phyloP scores from a whole-genome alignment of 2,329 filamentous ascomycete genomes.

The Rosellinia necatrix region DNA sequence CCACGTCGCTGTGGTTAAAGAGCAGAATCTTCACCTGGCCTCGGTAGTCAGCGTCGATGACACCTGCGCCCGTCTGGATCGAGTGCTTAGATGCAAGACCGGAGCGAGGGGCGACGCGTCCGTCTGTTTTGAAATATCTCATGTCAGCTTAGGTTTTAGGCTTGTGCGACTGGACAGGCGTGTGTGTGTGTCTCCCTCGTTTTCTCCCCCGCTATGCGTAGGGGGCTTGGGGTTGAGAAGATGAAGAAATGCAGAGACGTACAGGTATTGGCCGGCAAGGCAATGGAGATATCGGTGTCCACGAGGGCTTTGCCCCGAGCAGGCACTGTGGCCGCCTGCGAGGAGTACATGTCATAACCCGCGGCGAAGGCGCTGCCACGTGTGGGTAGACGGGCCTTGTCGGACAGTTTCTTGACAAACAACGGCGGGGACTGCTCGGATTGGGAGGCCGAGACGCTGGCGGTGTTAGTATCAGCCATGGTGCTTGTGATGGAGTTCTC shows the following conservation, averaged over 20 bases:
- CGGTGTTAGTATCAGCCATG: slow-evolving; percentile 26
- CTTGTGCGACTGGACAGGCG: neutral
- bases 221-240: neutral
- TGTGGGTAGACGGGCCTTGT: slow-evolving; percentile 80
- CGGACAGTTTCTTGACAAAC: slow-evolving; percentile 85
- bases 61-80: slow-evolving; percentile 93
- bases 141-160: slow-evolving; percentile 2
- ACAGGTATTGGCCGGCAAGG: slow-evolving; percentile 90
- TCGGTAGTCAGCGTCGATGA: slow-evolving; percentile 97
- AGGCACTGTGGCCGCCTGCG: slow-evolving; percentile 75
- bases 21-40: slow-evolving; percentile 92
- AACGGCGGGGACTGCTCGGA: slow-evolving; percentile 62
- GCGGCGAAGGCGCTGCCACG: slow-evolving; percentile 88
- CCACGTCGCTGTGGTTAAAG: slow-evolving; percentile 85
- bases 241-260: slow-evolving; percentile 43
- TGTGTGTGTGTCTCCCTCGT: too few relatives aligned
- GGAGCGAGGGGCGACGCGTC: slow-evolving; percentile 87
- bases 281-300: slow-evolving; percentile 88
- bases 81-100: slow-evolving; percentile 91
- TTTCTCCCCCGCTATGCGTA: neutral
- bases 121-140: slow-evolving; percentile 62
- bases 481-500: slow-evolving; percentile 23
- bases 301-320: slow-evolving; percentile 84
- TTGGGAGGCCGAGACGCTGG: slow-evolving; percentile 43
- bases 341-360: slow-evolving; percentile 90